These are phyloP conservation scores for Salvia rosmarinus DNA, from an alignment of 257 asterid genomes.

Conservation along the genomic window DNA sequence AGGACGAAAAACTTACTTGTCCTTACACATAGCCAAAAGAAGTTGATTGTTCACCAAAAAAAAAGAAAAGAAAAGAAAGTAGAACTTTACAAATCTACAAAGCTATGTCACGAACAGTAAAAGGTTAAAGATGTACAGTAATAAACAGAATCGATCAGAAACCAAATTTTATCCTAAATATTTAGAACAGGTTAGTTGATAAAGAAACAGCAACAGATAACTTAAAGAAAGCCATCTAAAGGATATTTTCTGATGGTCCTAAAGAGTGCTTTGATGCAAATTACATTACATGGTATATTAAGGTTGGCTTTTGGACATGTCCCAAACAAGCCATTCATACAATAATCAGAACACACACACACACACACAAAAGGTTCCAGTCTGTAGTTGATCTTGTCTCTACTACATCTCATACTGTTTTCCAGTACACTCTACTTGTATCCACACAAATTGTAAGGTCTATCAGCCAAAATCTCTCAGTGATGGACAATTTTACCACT, in stretches of 20 bases:
- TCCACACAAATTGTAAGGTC: slow-evolving; percentile 25
- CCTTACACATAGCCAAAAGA: background rate
- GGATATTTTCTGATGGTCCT: background rate
- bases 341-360: background rate
- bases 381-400: slow-evolving; percentile 17
- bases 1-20: background rate
- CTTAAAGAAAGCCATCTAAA: background rate
- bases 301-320: slow-evolving; percentile 3
- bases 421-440: background rate
- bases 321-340: slow-evolving; percentile 23
- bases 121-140: background rate
- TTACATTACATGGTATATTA: background rate
- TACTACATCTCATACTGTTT: slow-evolving; percentile 23
- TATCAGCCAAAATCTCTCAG: slow-evolving; percentile 13
- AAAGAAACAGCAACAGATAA: background rate
- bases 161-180: background rate
- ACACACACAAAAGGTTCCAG: background rate
- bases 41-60: background rate
- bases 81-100: background rate
- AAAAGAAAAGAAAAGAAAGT: background rate
- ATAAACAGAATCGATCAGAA: background rate
- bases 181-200: background rate
- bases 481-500: background rate
- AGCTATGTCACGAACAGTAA: background rate
- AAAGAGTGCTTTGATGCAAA: slow-evolving; percentile 2